Evolutionary conservation across 2,329 filamentous ascomycete species (phyloP).

Genomic region (Fusarium nanum): DNA sequence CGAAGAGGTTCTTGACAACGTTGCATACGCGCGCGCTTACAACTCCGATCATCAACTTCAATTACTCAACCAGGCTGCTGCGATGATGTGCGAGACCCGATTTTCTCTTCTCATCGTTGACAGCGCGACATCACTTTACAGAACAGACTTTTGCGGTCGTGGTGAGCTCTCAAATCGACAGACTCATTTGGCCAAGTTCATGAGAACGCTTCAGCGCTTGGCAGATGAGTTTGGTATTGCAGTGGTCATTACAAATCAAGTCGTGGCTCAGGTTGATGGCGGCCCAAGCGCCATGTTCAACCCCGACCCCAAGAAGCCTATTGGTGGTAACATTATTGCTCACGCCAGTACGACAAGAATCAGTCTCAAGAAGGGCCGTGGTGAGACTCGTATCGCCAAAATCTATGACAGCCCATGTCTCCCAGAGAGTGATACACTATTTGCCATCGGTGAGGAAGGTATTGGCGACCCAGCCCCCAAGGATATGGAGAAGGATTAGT

Average conservation of each 20-base stretch:
- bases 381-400: slow-evolving; percentile 96
- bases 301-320: slow-evolving; percentile 98
- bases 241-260: slow-evolving; percentile 98
- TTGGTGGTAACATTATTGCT: slow-evolving; percentile 98
- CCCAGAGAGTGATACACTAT: slow-evolving; percentile 94
- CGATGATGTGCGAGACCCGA: slow-evolving; percentile 99
- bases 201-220: slow-evolving; percentile 83
- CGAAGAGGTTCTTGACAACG: slow-evolving; percentile 97
- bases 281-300: slow-evolving; percentile 99
- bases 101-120: slow-evolving; percentile 97
- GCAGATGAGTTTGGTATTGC: slow-evolving; percentile 92
- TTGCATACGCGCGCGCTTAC: slow-evolving; percentile 97
- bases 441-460: slow-evolving; percentile 96
- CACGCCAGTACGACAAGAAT: slow-evolving; percentile 95
- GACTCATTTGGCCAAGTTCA: slow-evolving; percentile 87
- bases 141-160: slow-evolving; percentile 96
- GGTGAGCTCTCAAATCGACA: slow-evolving; percentile 96
- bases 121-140: slow-evolving; percentile 93
- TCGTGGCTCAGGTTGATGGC: slow-evolving; percentile 97
- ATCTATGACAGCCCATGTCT: slow-evolving; percentile 99
- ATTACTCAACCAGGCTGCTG: slow-evolving; percentile 90
- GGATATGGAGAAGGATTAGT: slow-evolving; percentile 85
- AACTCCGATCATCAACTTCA: slow-evolving; percentile 98
- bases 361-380: slow-evolving; percentile 94
- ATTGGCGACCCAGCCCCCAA: slow-evolving; percentile 97